Percentiles rank a stretch among this genome's conserved stretches.
These are phyloP conservation scores for Dipteronia dyeriana DNA, from an alignment of 345 rosid genomes.

Conservation along the genomic window DNA sequence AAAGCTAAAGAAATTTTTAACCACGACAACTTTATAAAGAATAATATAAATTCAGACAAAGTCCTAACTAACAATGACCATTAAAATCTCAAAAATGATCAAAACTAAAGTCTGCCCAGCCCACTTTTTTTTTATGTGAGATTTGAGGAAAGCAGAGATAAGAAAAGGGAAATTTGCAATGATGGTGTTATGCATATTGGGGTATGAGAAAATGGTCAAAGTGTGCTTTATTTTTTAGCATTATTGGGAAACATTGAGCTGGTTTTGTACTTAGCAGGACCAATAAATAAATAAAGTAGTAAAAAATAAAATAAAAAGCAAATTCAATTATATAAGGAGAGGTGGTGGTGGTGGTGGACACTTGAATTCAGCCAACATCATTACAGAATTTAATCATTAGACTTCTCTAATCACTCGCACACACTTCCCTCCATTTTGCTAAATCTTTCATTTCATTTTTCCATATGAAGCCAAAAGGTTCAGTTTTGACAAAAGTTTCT, in stretches of 20 bases:
- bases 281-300: slow-evolving; percentile 6
- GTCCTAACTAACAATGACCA: slow-evolving; percentile 30
- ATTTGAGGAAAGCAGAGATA: slow-evolving; percentile 31
- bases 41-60: slow-evolving; percentile 19
- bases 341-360: slow-evolving; percentile 9
- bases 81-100: slow-evolving; percentile 20
- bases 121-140: slow-evolving; percentile 28
- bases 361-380: slow-evolving; percentile 30
- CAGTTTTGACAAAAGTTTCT: slow-evolving; percentile 31
- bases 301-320: slow-evolving; percentile 20
- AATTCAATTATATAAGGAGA: slow-evolving; percentile 23
- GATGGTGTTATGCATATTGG: slow-evolving; percentile 35
- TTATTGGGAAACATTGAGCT: slow-evolving; percentile 42
- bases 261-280: slow-evolving; percentile 33
- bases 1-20: slow-evolving; percentile 15
- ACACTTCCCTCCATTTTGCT: slow-evolving; percentile 39
- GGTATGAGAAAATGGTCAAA: slow-evolving; percentile 31
- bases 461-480: slow-evolving; percentile 35
- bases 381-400: slow-evolving; percentile 36
- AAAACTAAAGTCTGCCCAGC: slow-evolving; percentile 7
- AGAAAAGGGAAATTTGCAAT: slow-evolving; percentile 25
- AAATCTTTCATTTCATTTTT: slow-evolving; percentile 26
- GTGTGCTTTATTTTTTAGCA: slow-evolving; percentile 22
- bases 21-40: slow-evolving; percentile 12
- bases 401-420: slow-evolving; percentile 3